phyloP scores from a whole-genome alignment of 768 basidiomycete genomes.

The Suillus alpinus region DNA sequence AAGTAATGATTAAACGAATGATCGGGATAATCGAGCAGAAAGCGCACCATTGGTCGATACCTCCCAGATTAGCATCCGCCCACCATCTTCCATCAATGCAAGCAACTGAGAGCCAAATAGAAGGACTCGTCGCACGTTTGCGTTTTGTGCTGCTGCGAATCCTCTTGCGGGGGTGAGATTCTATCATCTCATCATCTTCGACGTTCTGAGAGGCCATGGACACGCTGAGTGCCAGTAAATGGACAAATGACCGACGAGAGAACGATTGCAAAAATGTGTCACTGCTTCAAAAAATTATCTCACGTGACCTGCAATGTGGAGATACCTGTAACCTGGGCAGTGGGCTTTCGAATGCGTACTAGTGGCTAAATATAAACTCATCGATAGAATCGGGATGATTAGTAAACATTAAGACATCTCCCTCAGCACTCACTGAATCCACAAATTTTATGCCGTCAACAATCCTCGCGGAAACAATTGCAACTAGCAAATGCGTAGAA shows the following conservation, averaged over 20 bases:
- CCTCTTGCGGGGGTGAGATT: conserved; percentile 25
- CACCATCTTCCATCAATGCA: conserved; percentile 75
- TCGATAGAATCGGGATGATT: too few relatives aligned
- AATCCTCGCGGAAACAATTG: too few relatives aligned
- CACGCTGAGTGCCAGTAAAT: not conserved
- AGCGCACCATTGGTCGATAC: conserved; percentile 52
- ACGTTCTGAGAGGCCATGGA: conserved; percentile 14
- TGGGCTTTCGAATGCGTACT: not conserved
- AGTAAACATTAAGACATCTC: too few relatives aligned
- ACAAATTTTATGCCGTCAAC: too few relatives aligned
- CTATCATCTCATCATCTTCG: conserved; percentile 12
- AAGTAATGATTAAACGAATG: conserved; percentile 4
- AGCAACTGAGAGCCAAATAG: conserved; percentile 83
- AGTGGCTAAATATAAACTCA: not conserved
- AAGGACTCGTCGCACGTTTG: conserved; percentile 20
- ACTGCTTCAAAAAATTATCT: not conserved
- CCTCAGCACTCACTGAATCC: too few relatives aligned
- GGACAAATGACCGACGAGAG: not conserved
- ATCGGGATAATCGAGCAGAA: not conserved
- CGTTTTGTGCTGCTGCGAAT: conserved; percentile 12
- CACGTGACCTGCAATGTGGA: conserved; percentile 1
- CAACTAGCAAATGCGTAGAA: too few relatives aligned
- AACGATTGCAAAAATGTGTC: not conserved
- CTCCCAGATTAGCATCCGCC: conserved; percentile 77
- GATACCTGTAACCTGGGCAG: not conserved